Base-by-base conservation (phyloP, 495 filamentous ascomycete species). In the Tuber calosporum region DNA sequence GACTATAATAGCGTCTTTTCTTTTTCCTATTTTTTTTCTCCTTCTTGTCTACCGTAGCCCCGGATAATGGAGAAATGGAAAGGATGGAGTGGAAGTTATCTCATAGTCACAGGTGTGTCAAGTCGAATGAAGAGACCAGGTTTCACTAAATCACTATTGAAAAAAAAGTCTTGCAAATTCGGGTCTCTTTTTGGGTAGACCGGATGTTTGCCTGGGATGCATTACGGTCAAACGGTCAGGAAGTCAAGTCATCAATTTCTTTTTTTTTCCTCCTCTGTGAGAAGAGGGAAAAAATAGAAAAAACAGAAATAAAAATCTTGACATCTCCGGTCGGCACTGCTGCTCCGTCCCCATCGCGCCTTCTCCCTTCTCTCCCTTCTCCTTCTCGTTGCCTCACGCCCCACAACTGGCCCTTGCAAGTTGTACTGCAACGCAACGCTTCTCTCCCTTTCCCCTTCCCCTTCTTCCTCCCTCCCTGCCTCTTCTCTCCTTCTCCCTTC, bases 281-380 rank as follows among this genome's bases (percentile, higher is more conserved):
- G 66, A 36, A 69, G 66, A 77, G 45, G 36, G 69, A 36, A 22
- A 58, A 69, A 37, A 42, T 17, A 37, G 43, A 68, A 43, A n/a
- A 68, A 69, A 71, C 73, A 67, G 72, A 73, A 72, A 53, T 53
- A 72, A 70, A 73, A 76, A 76, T 62, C 73, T 77, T 53, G 75
- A 77, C 75, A 77, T 77, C 74, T 77, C 74, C 67, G 67, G 76
- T 72, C 58, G 70, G 67, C 42, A 71, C 66, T 62, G 70, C 72
- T 71, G 69, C 69, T 71, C 69, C 37, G 74, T 76, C 66, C 73
- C 66, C 75, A 74, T 77, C 74, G 48, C 41, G 41, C 37, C n/a
- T 68, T 62, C 48, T 34, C 40, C 53, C 68, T 48, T n/a, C n/a
- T n/a, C n/a, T n/a, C n/a, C n/a, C n/a, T n/a, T 36, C 67, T 53